Base-by-base conservation (phyloP, 2,329 filamentous ascomycete genomes). In the Sporothrix mexicana region DNA sequence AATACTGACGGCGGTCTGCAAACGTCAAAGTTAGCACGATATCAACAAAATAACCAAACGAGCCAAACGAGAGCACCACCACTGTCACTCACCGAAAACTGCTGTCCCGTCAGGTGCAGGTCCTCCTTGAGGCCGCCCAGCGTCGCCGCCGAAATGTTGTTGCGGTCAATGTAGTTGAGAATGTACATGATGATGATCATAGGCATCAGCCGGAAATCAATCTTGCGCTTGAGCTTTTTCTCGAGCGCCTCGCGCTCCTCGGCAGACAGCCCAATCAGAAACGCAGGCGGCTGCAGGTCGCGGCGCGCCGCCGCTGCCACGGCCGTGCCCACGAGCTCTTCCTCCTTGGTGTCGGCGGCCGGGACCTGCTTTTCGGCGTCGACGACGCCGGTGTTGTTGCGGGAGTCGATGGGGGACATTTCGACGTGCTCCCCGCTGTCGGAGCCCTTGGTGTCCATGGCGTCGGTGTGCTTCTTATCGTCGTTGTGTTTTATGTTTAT, bases 161-260 rank as follows among this genome's bases (percentile, higher is more conserved):
- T 82, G 25, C 78, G 74, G 73, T 88, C 87, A 62, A 90, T 80
- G 78, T 89, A 90, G 77, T 90, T 91, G 79, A 91, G 80, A 75
- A 91, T 88, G 75, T 90, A 91, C 85, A 91, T 89, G 73, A 90
- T 77, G 73, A 90, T 85, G 20, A 90, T 82, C 79, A 87, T 87
- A 1, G 88, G 88, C 77, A 92, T 81, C 41, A 91, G 78, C 64
- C 88, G 82, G 13, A 86, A 74, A 77, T 91, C 90, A 73, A 91
- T 87, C 80, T 90, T 91, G 73, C 85, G 83, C 73, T 85, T 81
- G 74, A 92, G 79, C 68, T 83, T 85, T 73, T 81, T 84, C 78
- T 93, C 91, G 0, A 88, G 82, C 10, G 9, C 66, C 20, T 57
- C 49, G 23, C 77, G 73, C 69, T 79, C 76, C 0, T 76, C 77